Base-by-base conservation (phyloP, 805 yeast genomes). In the Lachancea meyersii region DNA sequence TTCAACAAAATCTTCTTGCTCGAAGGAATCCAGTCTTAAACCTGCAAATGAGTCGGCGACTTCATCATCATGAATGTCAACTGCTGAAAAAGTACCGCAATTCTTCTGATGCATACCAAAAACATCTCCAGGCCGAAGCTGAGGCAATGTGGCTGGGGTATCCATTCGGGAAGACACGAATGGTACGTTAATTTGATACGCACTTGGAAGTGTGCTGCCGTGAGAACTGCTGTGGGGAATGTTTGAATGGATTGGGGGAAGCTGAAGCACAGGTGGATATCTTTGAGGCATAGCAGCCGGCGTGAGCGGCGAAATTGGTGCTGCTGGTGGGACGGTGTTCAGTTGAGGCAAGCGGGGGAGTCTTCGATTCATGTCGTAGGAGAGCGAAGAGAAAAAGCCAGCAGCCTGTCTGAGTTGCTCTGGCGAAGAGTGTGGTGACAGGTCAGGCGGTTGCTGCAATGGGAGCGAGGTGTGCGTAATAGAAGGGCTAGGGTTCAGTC, bases 341-440 rank as follows among this genome's bases (percentile, higher is more conserved):
- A 41, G 24, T 10, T 35, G 44, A 16, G 44, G 44, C 35, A 41
- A 18, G 20, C 40, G 40, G 5, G 44, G 44, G 9, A 41, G 31
- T 18, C 44, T 45, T 28, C 45, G 39, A 19, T 45, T 24, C 58
- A 57, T 53, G 22, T 53, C 52, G 10, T 43, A 44, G 10, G 60
- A 49, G 18, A 57, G 39, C 7, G 50, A 48, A 7, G 53, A 46
- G 41, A 57, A 57, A 26, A 53, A 55, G 17, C 49, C 47, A 2
- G 54, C 55, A 3, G 60, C 58, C 24, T 40, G 26, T 19, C 48
- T 28, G 13, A 41, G 10, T n/a, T 45, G 43, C 13, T 30, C 27
- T 3, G 38, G 32, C 17, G 27, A 18, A 11, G 43, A 41, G 20
- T 14, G 23, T 5, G 38, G 44, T 5, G 36, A 31, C 13, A 21